A percentile compares a stretch with the other conserved stretches of the same genome.
phyloP scores from a whole-genome alignment of 805 yeast species.

The Starmera quercuum region DNA sequence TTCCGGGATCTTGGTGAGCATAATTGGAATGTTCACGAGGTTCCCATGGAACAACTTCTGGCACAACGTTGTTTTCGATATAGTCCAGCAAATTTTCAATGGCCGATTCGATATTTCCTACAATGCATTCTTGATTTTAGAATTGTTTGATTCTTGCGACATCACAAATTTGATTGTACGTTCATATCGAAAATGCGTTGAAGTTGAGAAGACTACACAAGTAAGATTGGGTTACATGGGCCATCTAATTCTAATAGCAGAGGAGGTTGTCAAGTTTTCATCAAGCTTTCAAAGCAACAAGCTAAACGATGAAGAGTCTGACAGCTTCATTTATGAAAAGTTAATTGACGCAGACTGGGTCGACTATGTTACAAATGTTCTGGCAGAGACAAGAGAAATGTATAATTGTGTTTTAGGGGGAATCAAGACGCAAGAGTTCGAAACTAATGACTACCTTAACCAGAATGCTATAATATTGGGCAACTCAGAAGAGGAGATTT shows the following conservation, averaged over 20 bases:
- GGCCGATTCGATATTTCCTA: constrained; percentile 70
- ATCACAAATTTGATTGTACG: constrained; percentile 58
- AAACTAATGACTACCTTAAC: constrained; percentile 15
- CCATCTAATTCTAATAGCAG: constrained; percentile 86
- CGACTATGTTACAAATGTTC: constrained; percentile 63
- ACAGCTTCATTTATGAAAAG: constrained; percentile 17
- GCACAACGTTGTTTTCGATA: constrained; percentile 80
- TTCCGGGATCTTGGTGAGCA: constrained; percentile 49
- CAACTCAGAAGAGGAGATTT: constrained; percentile 19
- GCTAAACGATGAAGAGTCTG: constrained; percentile 17
- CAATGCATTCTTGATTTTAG: constrained; percentile 54
- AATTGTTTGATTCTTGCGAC: constrained; percentile 50
- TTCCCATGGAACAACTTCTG: constrained; percentile 82
- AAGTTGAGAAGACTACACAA: constrained; percentile 51
- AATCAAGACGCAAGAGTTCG: constrained; percentile 21
- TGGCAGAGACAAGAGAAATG: constrained; percentile 76
- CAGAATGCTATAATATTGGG: constrained; percentile 18
- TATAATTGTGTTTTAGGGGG: constrained; percentile 86
- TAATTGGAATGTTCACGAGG: constrained; percentile 59
- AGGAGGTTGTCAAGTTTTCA: constrained; percentile 87
- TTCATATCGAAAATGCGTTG: constrained; percentile 54
- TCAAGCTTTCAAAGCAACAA: constrained; percentile 24
- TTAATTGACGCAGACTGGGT: constrained; percentile 50
- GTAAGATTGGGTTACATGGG: constrained; percentile 95
- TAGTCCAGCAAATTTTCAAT: constrained; percentile 74